These are phyloP conservation scores for Sphagnum contortum DNA, from an alignment of 225 moss, liverwort and hornwort genomes.

Conservation along the genomic window DNA sequence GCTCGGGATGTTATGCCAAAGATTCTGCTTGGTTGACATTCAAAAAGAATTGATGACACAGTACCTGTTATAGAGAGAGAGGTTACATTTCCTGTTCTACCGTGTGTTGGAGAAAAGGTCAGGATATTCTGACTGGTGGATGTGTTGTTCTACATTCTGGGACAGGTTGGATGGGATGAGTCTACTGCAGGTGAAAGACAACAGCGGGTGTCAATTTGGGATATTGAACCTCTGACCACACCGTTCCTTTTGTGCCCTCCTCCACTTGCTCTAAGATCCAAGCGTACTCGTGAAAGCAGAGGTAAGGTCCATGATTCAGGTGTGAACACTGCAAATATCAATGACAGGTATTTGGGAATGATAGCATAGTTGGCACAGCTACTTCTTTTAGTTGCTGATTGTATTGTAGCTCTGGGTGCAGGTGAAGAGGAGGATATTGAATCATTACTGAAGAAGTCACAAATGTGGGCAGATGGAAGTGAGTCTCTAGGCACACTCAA, in stretches of 20 bases:
- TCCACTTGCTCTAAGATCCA: conserved; percentile 66
- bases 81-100: too few species aligned
- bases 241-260: conserved; percentile 78
- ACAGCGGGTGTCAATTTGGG: conserved; percentile 93
- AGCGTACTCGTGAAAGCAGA: conserved; percentile 70
- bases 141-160: background rate
- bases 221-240: conserved; percentile 87
- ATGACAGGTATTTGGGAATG: too few species aligned
- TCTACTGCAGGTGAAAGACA: conserved; percentile 97
- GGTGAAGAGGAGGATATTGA: conserved; percentile 77
- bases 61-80: too few species aligned
- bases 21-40: too few species aligned
- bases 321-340: too few species aligned
- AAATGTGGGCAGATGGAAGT: conserved; percentile 49
- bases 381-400: background rate
- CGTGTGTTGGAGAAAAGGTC: too few species aligned
- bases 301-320: conserved; percentile 21
- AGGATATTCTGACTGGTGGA: too few species aligned
- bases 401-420: conserved; percentile 16
- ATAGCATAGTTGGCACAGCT: background rate
- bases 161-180: conserved; percentile 97
- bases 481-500: conserved; percentile 23
- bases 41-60: too few species aligned
- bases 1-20: too few species aligned
- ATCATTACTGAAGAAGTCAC: conserved; percentile 53